Base-by-base conservation (phyloP, 2,329 filamentous ascomycete species). In the Domatiomyces globalis region DNA sequence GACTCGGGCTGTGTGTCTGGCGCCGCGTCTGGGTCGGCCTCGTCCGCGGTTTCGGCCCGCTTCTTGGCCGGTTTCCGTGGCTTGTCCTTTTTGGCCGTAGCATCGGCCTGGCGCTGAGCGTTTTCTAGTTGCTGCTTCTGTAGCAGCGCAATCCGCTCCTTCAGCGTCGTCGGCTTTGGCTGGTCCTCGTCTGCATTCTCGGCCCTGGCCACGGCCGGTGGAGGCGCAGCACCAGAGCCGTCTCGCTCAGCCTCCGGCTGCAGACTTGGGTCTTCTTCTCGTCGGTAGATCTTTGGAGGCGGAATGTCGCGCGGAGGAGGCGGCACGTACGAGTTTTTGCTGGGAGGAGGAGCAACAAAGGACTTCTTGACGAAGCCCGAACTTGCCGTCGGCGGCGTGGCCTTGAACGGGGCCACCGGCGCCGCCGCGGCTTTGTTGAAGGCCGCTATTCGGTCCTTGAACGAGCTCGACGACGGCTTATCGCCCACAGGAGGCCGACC, bases 101-200 rank as follows among this genome's bases (percentile, higher is more conserved):
- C 79, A 39, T 92, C 87, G 6, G 85, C 85, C 67, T 90, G 85
- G 49, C 89, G 77, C 56, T 84, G 77, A 4, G 89, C 87, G 64
- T 92, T 87, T 64, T 96, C 92, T 65, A 87, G 73, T 67, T 98
- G 92, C 66, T 96, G 88, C 65, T 86, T 90, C 66, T 98, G 92
- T 15, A 98, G 73, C 49, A 95, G 73, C 25, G 92, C 92, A 69
- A 98, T 95, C 56, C 92, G 80, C 66, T 98, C 92, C 68, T 96
- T 98, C 55, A 98, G 68, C 60, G 86, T 95, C 51, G 87, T 85
- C 20, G 89, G 87, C 69, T 96, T 95, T 1, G 90, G 89, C 61
- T 86, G 81, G 44, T 94, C 86, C 51, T 92, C 87, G 15, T 75
- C 80, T 3, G 73, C 68, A 48, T 71, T 74, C 5, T 74, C 68